Evolutionary conservation across 352 stramenopile genomes (phyloP), one percentile per base, ranked within the genome.

Genomic region (Phytophthora foliorum): DNA sequence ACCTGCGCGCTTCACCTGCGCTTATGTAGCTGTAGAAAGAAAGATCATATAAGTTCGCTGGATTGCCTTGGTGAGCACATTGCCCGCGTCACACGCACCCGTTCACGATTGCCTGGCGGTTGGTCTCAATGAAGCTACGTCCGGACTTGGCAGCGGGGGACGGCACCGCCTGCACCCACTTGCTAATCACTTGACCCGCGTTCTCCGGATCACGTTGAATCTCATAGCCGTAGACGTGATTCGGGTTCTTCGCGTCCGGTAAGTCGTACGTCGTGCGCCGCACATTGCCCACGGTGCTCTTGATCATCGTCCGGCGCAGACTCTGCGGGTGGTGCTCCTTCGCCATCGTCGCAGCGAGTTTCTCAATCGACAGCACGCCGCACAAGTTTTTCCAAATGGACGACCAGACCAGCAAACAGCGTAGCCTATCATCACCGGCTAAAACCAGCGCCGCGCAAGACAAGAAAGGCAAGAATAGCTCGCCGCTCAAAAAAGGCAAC

Each of bases 291-390:
- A 95, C 81, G 1, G 84, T 92, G 70, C 72, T 84, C 75, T 95
- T 93, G 77, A 95, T 77, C 82, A 95, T 93, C 55, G 87, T 93
- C 19, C 87, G 82, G n/a, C 85, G 85, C 80, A 94, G 49, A 25
- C 58, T 78, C 19, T 68, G 66, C 41, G 80, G 56, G 41, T 81
- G 73, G 17, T 57, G 49, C 17, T 77, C 65, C 58, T 78, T 79
- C 14, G 65, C 22, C 70, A 78, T 70, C 5, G 21, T 67, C 32
- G 19, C 32, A 39, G 34, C 34, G 34, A 39, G 11, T 21, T 44
- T 9, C 21, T 22, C 17, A 32, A 21, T 50, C 34, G 11, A 34
- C 46, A 53, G 19, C 17, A 8, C 34, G 1, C 19, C 17, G 10
- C 16, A 4, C 22, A 31, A 31, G 13, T 36, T 31, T 55, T 57